phyloP scores from a whole-genome alignment of 306 rosid genomes.

The Vigna reflexopilosa region DNA sequence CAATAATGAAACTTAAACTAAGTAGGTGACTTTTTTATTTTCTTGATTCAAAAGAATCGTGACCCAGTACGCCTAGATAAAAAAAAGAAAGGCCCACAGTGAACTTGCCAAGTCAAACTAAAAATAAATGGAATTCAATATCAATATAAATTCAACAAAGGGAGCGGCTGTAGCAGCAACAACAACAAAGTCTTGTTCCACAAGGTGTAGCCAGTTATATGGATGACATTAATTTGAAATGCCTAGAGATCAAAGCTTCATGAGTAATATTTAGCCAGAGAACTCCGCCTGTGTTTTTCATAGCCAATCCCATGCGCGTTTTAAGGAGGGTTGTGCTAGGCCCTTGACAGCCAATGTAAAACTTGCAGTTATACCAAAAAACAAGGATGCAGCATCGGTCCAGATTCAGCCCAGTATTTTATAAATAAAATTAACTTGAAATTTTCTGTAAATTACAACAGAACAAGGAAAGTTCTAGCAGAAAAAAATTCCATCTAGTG shows the following conservation, averaged over 20 bases:
- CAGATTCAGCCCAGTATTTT: slow-evolving; percentile 19
- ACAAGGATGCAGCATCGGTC: slow-evolving; percentile 12
- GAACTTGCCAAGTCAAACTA: slow-evolving; percentile 26
- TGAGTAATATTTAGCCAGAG: too few relatives aligned
- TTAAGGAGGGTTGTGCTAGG: too few relatives aligned
- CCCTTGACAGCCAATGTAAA: too few relatives aligned
- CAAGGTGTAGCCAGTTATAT: too few relatives aligned
- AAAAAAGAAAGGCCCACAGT: slow-evolving; percentile 21
- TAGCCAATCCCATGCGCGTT: too few relatives aligned
- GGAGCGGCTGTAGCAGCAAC: slow-evolving; percentile 1
- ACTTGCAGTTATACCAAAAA: not conserved
- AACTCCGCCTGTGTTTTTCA: too few relatives aligned
- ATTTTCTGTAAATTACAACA: slow-evolving; percentile 11
- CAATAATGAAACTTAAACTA: slow-evolving; percentile 18
- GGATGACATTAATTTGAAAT: too few relatives aligned
- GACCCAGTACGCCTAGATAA: slow-evolving; percentile 1
- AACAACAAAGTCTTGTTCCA: too few relatives aligned
- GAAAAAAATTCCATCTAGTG: slow-evolving; percentile 38
- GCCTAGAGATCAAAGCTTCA: too few relatives aligned
- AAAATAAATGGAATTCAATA: slow-evolving; percentile 12
- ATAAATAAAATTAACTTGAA: not conserved
- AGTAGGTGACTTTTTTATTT: not conserved
- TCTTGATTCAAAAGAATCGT: not conserved
- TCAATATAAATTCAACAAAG: slow-evolving; percentile 6
- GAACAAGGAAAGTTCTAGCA: slow-evolving; percentile 22